These are phyloP conservation scores for Cercospora berteroae DNA, from an alignment of 2,329 filamentous ascomycete species.

Conservation along the genomic window DNA sequence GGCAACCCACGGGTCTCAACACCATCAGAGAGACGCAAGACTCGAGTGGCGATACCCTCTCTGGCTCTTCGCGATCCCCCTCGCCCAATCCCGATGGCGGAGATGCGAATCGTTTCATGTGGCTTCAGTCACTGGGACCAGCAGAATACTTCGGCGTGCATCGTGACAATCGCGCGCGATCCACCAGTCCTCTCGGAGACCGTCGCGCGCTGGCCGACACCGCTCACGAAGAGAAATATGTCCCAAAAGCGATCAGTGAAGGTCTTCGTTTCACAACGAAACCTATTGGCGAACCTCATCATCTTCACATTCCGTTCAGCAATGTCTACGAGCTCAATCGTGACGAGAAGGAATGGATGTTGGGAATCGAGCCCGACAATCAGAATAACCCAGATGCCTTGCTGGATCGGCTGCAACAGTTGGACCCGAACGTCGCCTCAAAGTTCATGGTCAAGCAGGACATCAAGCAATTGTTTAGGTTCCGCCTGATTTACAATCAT, in stretches of 20 bases:
- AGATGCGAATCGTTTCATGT: conserved; percentile 22
- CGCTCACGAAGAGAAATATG: conserved; percentile 1
- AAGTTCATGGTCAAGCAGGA: conserved; percentile 38
- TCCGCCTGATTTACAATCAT: conserved; percentile 41
- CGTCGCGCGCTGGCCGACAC: conserved; percentile 10
- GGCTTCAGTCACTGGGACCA: conserved; percentile 20
- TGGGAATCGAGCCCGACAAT: conserved; percentile 32
- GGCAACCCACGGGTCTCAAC: conserved; percentile 21
- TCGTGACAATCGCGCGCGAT: conserved; percentile 21
- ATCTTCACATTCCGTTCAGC: conserved; percentile 26
- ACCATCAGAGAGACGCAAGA: conserved; percentile 21
- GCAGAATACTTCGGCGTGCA: conserved; percentile 23
- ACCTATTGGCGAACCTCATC: conserved; percentile 23
- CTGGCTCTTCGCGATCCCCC: conserved; percentile 25
- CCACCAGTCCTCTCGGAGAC: conserved; percentile 20
- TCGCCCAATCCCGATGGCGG: conserved; percentile 17
- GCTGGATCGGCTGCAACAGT: conserved; percentile 24
- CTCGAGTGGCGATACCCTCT: conserved; percentile 24
- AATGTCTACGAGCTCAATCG: conserved; percentile 32
- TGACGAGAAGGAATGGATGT: conserved; percentile 30
- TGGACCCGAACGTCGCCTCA: conserved; percentile 28
- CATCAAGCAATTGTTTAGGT: conserved; percentile 34
- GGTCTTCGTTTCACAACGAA: conserved; percentile 29
- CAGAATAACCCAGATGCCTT: conserved; percentile 29
- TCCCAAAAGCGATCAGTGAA: conserved; percentile 1